These are phyloP conservation scores for Anacardium occidentale DNA, from an alignment of 345 rosid species.

Conservation along the genomic window DNA sequence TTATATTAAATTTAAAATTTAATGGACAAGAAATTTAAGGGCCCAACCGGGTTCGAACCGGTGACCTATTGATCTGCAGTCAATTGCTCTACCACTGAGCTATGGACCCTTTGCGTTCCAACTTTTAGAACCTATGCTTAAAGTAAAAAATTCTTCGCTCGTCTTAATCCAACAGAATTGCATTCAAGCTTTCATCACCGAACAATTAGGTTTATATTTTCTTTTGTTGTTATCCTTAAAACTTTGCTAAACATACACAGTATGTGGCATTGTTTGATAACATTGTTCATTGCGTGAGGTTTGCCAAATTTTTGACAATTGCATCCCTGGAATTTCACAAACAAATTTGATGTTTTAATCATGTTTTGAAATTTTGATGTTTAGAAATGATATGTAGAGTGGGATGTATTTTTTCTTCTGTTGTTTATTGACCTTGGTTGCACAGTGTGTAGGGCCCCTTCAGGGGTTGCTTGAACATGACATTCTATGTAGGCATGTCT, in stretches of 20 bases:
- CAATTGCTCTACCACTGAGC: constrained; percentile 93
- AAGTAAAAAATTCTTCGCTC: constrained; percentile 62
- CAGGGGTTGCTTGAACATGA: too few species aligned
- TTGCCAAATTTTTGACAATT: constrained; percentile 55
- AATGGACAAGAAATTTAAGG: neutral
- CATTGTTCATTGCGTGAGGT: constrained; percentile 70
- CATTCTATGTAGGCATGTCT: neutral
- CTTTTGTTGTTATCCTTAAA: constrained; percentile 31
- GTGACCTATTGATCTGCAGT: constrained; percentile 89
- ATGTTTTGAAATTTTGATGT: constrained; percentile 3
- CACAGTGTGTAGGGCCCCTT: constrained; percentile 41
- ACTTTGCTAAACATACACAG: too few species aligned
- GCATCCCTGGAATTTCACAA: constrained; percentile 54
- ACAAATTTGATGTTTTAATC: constrained; percentile 38
- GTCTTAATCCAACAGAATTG: constrained; percentile 86
- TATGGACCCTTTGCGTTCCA: constrained; percentile 52
- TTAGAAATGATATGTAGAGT: neutral
- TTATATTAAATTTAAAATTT: too few species aligned
- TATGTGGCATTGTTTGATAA: constrained; percentile 62
- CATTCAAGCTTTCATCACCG: constrained; percentile 24
- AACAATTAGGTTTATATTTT: neutral
- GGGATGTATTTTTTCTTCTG: neutral
- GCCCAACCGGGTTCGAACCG: constrained; percentile 49
- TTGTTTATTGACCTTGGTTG: constrained; percentile 16
- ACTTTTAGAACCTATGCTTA: too few species aligned